A percentile compares a stretch with the other conserved stretches of the same genome.
Evolutionary conservation across 306 rosid genomes (phyloP).

Genomic region (Vigna trinervia): DNA sequence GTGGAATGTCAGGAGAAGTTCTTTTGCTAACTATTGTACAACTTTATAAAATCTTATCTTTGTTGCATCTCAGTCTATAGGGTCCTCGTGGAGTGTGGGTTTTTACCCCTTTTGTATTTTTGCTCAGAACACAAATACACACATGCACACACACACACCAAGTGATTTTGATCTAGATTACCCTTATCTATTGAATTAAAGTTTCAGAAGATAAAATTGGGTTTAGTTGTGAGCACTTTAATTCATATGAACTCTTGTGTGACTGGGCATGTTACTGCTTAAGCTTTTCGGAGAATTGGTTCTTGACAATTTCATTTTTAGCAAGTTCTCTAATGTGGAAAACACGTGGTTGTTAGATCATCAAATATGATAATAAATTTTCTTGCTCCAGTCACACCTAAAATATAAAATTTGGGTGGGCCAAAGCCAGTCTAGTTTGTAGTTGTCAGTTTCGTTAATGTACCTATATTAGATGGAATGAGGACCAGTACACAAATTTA

Average conservation of each 20-base stretch:
- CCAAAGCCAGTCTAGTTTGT: slow-evolving; percentile 22
- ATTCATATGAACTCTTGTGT: not conserved
- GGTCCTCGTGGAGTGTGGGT: too few relatives aligned
- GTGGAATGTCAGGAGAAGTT: too few relatives aligned
- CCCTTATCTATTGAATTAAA: not conserved
- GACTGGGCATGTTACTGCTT: slow-evolving; percentile 1
- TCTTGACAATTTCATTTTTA: slow-evolving; percentile 9
- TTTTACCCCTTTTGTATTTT: too few relatives aligned
- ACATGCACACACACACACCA: not conserved
- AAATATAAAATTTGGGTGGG: not conserved
- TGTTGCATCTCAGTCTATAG: too few relatives aligned
- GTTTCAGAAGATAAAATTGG: not conserved
- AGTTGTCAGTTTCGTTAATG: slow-evolving; percentile 27
- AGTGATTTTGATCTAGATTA: not conserved
- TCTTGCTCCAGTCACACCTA: not conserved
- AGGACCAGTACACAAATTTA: slow-evolving; percentile 21
- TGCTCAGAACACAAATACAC: too few relatives aligned
- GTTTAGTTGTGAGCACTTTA: not conserved
- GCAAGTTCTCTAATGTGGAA: not conserved
- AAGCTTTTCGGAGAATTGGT: not conserved
- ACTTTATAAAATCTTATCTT: too few relatives aligned
- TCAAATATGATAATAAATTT: slow-evolving; percentile 7
- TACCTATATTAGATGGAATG: slow-evolving; percentile 33
- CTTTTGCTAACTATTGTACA: too few relatives aligned
- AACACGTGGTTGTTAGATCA: not conserved